Evolutionary conservation across 345 rosid genomes (phyloP).

Genomic region (Carallia brachiata): DNA sequence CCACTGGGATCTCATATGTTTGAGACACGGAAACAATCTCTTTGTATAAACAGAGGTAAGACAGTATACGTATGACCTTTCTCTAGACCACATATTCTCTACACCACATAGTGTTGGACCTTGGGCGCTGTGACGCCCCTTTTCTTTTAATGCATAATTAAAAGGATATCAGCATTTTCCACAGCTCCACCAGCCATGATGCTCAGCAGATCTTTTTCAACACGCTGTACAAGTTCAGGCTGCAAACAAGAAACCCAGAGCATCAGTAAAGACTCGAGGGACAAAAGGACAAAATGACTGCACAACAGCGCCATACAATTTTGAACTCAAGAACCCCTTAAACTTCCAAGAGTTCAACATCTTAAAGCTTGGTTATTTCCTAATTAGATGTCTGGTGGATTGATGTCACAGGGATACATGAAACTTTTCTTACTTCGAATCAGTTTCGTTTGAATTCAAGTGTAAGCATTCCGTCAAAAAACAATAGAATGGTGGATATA

Average conservation of each 20-base stretch:
- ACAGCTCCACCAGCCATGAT: conserved; percentile 87
- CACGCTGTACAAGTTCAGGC: conserved; percentile 97
- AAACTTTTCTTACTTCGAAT: background rate
- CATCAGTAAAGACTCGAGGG: conserved; percentile 10
- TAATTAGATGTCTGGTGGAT: background rate
- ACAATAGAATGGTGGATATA: no score
- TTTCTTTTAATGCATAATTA: background rate
- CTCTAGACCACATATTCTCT: no score
- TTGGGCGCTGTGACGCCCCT: background rate
- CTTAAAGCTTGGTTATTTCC: background rate
- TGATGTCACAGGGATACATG: background rate
- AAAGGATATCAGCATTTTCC: conserved; percentile 74
- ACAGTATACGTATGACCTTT: no score
- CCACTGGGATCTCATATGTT: no score
- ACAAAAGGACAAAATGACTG: background rate
- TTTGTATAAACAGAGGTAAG: no score
- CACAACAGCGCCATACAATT: background rate
- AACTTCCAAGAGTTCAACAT: background rate
- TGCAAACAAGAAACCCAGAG: conserved; percentile 36
- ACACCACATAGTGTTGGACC: background rate
- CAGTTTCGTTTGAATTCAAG: background rate
- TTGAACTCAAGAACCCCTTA: background rate
- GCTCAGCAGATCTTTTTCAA: conserved; percentile 80
- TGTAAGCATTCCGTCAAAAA: no score
- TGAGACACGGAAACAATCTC: no score